phyloP scores from a whole-genome alignment of 495 filamentous ascomycete genomes.

The Neurospora cerealis region DNA sequence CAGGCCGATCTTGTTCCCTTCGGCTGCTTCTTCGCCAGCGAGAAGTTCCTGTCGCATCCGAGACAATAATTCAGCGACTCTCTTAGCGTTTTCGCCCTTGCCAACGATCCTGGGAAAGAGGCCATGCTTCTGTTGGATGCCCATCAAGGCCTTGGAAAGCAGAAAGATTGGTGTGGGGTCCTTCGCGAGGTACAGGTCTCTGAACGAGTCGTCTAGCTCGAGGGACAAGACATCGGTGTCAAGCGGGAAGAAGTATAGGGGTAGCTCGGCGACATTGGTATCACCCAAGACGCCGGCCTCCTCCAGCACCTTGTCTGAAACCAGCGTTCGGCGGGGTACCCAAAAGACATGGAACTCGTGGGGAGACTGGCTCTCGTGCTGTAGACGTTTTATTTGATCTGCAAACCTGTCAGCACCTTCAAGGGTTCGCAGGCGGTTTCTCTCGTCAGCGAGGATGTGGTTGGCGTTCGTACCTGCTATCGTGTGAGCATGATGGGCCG shows the following conservation, averaged over 20 bases:
- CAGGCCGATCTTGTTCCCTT: constrained; percentile 52
- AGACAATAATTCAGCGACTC: constrained; percentile 76
- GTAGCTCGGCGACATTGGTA: constrained; percentile 75
- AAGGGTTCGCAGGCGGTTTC: not conserved
- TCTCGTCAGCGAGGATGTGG: constrained; percentile 5
- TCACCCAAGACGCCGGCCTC: constrained; percentile 90
- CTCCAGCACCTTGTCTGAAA: constrained; percentile 86
- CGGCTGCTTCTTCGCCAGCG: constrained; percentile 61
- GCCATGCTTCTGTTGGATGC: constrained; percentile 80
- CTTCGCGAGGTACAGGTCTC: constrained; percentile 81
- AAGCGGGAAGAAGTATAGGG: constrained; percentile 80
- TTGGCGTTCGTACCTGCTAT: constrained; percentile 62
- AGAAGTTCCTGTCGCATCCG: constrained; percentile 88
- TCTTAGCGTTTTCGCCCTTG: constrained; percentile 88
- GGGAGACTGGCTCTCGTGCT: constrained; percentile 70
- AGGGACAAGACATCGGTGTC: constrained; percentile 87
- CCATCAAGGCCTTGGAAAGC: constrained; percentile 89
- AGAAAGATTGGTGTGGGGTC: constrained; percentile 84
- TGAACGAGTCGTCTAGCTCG: constrained; percentile 78
- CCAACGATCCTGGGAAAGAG: constrained; percentile 93
- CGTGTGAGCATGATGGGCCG: constrained; percentile 63
- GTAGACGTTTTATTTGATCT: constrained; percentile 90
- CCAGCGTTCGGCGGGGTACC: constrained; percentile 81
- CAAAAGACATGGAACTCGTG: constrained; percentile 96
- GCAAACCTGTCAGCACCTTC: constrained; percentile 24